Percentiles rank a stretch among this genome's conserved stretches.
Conservation (phyloP, 2,329 filamentous ascomycete species). For the Leptodontidium sp. region DNA sequence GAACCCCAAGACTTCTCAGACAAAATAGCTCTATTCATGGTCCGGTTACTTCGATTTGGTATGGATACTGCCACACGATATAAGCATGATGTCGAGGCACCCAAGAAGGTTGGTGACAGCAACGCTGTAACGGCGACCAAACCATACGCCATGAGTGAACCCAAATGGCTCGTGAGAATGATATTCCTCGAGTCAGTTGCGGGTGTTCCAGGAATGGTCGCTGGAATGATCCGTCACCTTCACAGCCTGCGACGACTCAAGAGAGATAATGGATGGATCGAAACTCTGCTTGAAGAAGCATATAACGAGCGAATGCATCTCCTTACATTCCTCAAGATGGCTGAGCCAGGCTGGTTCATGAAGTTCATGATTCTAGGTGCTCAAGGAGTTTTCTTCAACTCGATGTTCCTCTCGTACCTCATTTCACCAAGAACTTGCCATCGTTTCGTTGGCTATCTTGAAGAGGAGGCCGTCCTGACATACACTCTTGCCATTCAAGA, state of each 20-base stretch:
- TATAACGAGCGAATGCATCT: constrained; percentile 96
- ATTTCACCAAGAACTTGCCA: constrained; percentile 88
- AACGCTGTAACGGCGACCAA: constrained; percentile 53
- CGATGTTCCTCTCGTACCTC: constrained; percentile 88
- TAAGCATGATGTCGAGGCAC: constrained; percentile 68
- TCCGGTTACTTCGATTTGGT: constrained; percentile 78
- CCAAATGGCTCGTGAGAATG: constrained; percentile 89
- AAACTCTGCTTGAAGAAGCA: constrained; percentile 87
- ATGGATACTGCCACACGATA: constrained; percentile 87
- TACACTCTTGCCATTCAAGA: constrained; percentile 91
- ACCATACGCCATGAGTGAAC: constrained; percentile 77
- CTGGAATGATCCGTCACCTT: constrained; percentile 90
- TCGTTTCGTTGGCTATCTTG: constrained; percentile 94
- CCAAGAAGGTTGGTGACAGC: constrained; percentile 54
- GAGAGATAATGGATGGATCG: constrained; percentile 96
- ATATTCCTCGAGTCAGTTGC: constrained; percentile 95
- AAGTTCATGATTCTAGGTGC: constrained; percentile 88
- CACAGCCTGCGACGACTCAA: constrained; percentile 85
- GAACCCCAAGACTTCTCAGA: constrained; percentile 77
- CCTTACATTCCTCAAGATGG: constrained; percentile 91
- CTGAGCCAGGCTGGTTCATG: constrained; percentile 83
- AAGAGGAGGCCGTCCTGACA: constrained; percentile 96
- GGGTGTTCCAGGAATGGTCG: constrained; percentile 96
- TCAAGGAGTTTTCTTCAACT: constrained; percentile 97
- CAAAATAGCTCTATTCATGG: constrained; percentile 77